phyloP scores from a whole-genome alignment of 1,284 basidiomycete species.

The Inonotus hispidus region DNA sequence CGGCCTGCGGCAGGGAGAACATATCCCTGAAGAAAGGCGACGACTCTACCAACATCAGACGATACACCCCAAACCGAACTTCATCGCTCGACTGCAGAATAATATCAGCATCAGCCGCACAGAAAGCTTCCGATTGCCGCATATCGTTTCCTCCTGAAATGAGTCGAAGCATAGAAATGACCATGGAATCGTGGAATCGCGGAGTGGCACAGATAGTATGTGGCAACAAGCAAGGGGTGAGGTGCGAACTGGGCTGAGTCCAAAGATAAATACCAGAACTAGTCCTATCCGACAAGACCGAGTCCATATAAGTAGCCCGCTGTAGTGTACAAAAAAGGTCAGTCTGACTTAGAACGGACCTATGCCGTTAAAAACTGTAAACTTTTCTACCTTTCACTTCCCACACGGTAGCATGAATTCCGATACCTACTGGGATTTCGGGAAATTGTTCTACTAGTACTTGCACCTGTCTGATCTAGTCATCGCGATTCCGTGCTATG shows the following conservation, averaged over 20 bases:
- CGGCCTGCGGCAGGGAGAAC: conserved; percentile 58
- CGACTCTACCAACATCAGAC: conserved; percentile 51
- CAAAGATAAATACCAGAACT: not conserved
- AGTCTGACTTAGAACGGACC: not conserved
- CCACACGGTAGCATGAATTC: too few relatives aligned
- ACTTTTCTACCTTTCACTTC: not conserved
- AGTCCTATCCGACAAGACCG: not conserved
- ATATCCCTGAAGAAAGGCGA: conserved; percentile 66
- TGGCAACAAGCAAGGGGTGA: not conserved
- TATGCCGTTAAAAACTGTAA: not conserved
- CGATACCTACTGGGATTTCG: too few relatives aligned
- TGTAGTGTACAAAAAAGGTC: not conserved
- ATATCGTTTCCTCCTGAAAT: not conserved
- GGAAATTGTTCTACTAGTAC: too few relatives aligned
- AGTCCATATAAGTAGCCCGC: not conserved
- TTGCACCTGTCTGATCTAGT: too few relatives aligned
- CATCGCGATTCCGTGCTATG: too few relatives aligned
- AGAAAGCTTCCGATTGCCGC: not conserved
- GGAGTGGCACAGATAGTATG: not conserved
- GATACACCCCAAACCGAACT: conserved; percentile 55
- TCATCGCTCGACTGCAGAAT: conserved; percentile 27
- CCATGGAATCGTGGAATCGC: too few relatives aligned
- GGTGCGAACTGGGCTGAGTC: not conserved
- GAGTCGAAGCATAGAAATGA: not conserved
- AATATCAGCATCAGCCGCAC: conserved; percentile 19